phyloP scores from a whole-genome alignment of 495 filamentous ascomycete species.

The Xylaria intraflava region DNA sequence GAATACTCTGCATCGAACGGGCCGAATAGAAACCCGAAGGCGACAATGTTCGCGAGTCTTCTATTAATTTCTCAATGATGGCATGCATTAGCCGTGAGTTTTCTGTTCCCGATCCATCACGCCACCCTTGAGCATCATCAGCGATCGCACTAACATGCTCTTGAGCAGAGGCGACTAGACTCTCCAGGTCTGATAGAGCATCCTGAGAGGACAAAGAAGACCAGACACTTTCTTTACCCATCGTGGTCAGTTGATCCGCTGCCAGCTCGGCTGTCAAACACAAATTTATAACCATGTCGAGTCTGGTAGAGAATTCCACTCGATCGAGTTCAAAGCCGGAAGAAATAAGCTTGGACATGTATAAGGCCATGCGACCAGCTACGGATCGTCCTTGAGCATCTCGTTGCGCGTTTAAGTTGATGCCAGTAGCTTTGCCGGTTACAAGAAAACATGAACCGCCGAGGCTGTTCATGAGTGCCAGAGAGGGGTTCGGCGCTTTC shows the following conservation, averaged over 20 bases:
- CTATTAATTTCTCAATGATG: constrained; percentile 31
- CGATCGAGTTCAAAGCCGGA: constrained; percentile 22
- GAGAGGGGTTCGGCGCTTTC: constrained; percentile 49
- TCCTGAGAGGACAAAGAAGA: constrained; percentile 30
- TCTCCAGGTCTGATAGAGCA: constrained; percentile 52
- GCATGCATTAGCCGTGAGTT: constrained; percentile 25
- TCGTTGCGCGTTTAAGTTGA: constrained; percentile 28
- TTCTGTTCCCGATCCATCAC: constrained; percentile 21
- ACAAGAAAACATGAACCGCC: constrained; percentile 65
- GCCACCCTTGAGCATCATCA: constrained; percentile 24
- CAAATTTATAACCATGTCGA: constrained; percentile 36
- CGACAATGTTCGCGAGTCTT: constrained; percentile 26
- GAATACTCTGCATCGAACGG: constrained; percentile 36
- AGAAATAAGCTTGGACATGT: constrained; percentile 51
- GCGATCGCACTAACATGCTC: constrained; percentile 47
- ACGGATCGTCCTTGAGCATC: constrained; percentile 65
- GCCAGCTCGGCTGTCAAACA: constrained; percentile 35
- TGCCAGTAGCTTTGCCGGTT: constrained; percentile 21
- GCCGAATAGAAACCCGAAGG: constrained; percentile 43
- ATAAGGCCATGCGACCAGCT: constrained; percentile 67
- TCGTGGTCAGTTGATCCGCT: constrained; percentile 38
- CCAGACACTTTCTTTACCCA: constrained; percentile 33
- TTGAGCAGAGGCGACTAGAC: constrained; percentile 53
- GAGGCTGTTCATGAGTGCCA: constrained; percentile 66
- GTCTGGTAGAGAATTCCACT: constrained; percentile 25